phyloP scores from a whole-genome alignment of 305 asterid species.

The Plantago coronopus region DNA sequence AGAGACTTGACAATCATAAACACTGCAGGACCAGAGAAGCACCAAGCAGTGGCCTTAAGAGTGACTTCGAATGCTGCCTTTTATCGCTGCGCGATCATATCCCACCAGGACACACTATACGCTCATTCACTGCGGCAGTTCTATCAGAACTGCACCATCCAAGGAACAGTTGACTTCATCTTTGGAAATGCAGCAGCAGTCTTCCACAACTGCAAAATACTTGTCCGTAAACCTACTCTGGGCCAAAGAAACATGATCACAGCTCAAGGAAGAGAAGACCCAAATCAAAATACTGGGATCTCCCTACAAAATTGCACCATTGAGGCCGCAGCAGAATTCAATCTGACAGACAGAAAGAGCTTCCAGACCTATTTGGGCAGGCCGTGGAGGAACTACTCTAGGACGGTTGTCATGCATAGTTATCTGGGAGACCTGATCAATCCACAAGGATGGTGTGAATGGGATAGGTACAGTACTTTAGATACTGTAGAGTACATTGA shows the following conservation, averaged over 20 bases:
- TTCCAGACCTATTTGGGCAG: constrained; percentile 59
- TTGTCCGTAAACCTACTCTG: constrained; percentile 42
- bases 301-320: constrained; percentile 51
- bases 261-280: constrained; percentile 70
- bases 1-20: constrained; percentile 48
- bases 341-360: constrained; percentile 26
- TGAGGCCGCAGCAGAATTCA: constrained; percentile 43
- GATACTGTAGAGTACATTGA: constrained; percentile 59
- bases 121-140: constrained; percentile 63
- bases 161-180: constrained; percentile 66
- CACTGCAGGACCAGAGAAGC: constrained; percentile 61
- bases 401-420: constrained; percentile 50
- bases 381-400: constrained; percentile 77
- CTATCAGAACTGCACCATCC: constrained; percentile 50
- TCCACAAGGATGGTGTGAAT: constrained; percentile 58
- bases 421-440: constrained; percentile 52
- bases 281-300: constrained; percentile 65
- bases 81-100: constrained; percentile 46
- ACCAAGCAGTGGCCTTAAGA: constrained; percentile 68
- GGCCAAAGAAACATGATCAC: constrained; percentile 68
- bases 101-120: constrained; percentile 65
- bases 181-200: constrained; percentile 83
- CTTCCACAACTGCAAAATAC: constrained; percentile 56
- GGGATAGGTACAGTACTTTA: constrained; percentile 46
- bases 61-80: constrained; percentile 65